A percentile compares a stretch with the other conserved stretches of the same genome.
phyloP scores from a whole-genome alignment of 2,329 filamentous ascomycete genomes.

The Dissoconium aciculare region DNA sequence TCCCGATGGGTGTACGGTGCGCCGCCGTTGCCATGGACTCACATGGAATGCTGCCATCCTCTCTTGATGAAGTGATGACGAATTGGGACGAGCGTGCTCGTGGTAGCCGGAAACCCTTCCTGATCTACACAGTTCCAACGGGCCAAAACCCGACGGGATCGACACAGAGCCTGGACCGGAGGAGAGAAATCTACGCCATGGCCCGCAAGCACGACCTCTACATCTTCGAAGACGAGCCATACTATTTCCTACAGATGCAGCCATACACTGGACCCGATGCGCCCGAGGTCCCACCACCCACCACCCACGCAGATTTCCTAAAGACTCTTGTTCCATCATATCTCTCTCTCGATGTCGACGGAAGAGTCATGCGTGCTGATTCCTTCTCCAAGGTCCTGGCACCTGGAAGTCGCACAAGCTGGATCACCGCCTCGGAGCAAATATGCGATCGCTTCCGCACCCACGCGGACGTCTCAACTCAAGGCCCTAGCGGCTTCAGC shows the following conservation, averaged over 20 bases:
- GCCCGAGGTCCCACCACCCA: conserved; percentile 40
- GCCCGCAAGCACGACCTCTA: conserved; percentile 72
- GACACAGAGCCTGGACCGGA: conserved; percentile 54
- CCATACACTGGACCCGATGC: conserved; percentile 47
- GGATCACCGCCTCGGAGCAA: conserved; percentile 78
- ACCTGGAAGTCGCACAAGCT: conserved; percentile 76
- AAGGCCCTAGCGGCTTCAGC: conserved; percentile 71
- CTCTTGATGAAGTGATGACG: conserved; percentile 47
- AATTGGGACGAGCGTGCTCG: conserved; percentile 47
- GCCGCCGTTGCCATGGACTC: conserved; percentile 50
- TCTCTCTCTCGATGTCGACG: conserved; percentile 65
- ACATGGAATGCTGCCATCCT: conserved; percentile 47
- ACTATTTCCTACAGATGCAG: conserved; percentile 86
- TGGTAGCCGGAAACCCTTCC: conserved; percentile 47
- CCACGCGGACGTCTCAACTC: conserved; percentile 69
- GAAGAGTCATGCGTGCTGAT: conserved; percentile 76
- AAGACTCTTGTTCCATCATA: conserved; percentile 62
- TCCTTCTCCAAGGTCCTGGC: conserved; percentile 90
- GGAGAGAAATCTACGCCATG: conserved; percentile 59
- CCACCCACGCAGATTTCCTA: conserved; percentile 58
- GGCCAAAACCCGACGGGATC: conserved; percentile 87
- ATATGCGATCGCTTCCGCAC: conserved; percentile 68
- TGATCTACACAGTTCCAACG: conserved; percentile 60
- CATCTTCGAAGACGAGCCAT: conserved; percentile 86
- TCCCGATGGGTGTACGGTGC: conserved; percentile 46